Evolutionary conservation across 192 early-diverging fungal genomes (phyloP), one percentile per base, ranked within the genome.

Genomic region (Diversispora epigaea): DNA sequence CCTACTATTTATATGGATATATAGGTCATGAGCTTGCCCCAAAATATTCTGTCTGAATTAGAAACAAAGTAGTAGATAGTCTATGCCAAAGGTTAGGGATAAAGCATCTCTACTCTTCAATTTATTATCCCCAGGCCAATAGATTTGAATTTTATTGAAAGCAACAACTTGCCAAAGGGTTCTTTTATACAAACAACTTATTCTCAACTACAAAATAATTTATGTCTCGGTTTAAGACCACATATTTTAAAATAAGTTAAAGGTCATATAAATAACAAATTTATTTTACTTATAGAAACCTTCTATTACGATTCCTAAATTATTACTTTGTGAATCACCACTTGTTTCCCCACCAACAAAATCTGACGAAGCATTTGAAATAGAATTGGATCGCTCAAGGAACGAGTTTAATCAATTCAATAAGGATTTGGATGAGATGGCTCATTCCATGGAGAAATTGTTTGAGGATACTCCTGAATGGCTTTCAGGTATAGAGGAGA

Each of bases 371-470:
- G 2, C 22, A 70, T 57, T 73, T 61, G 71, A 73, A 14, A 49
- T 12, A 17, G 57, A 73, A 17, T 73, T 73, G 17, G 47, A 61
- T 46, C 39, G 55, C 17, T 45, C 71, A 14, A 45, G 22, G 22
- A 61, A 61, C 1, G 71, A 73, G 15, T 73, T 73, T 61, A 58
- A 61, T 5, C 41, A 47, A 62, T 73, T 73, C 61, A 61, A 58
- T 46, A 15, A 73, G 21, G 71, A 73, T 40, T 73, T 73, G n/a
- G 71, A 73, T 61, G 58, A 62, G 32, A 46, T 73, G 8, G 43
- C 71, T 12, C 39, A 47, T 15, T 50, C 41, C 6, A 52, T 73
- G 71, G 57, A 73, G n/a, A 60, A 62, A 52, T 52, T 73, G 47
- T 45, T 47, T 45, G 57, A 73, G n/a, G 58, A 22, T 22, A 15